Base-by-base conservation (phyloP, 2,329 filamentous ascomycete genomes). In the Cordyceps militaris region DNA sequence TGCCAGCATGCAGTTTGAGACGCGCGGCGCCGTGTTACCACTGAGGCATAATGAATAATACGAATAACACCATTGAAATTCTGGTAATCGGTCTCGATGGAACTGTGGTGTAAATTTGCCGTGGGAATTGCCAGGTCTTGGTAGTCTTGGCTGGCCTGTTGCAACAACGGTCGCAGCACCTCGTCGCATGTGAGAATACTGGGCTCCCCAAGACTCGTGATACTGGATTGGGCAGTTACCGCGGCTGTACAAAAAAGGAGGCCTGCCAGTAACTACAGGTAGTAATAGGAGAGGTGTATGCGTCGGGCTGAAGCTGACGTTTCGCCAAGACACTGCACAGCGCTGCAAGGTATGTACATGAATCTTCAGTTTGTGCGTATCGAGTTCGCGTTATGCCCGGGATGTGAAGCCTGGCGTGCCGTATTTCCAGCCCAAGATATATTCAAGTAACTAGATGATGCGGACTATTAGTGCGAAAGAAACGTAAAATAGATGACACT, bases 61-160 rank as follows among this genome's bases (percentile, higher is more conserved):
- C n/a, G n/a, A n/a, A n/a, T n/a, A n/a, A n/a, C n/a, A n/a, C n/a
- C n/a, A n/a, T n/a, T n/a, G n/a, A n/a, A n/a, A 16, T 40, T 9
- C 3, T 40, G 19, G 10, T 42, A n/a, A 30, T 30, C 11, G n/a
- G 16, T 19, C 36, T 38, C 2, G 36, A 16, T 23, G 19, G 47
- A 21, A 10, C 16, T 16, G 1, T 21, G 23, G 36, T 7, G 38
- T 23, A n/a, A 21, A 43, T 32, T 23, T n/a, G 36, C 50, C 24
- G 38, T 43, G 38, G 43, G 38, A 38, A n/a, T 28, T 43, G 16
- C 4, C 34, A 19, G 21, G 38, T 21, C 50, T 53, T 53, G 50
- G 49, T 28, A 10, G 32, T 43, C 50, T 53, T 53, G 50, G 50
- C 50, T 42, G 49, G 21, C 49, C 21, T 52, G 49, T 26, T 36